Conservation (phyloP, 1,139 yeast species). For the Yamadazyma mexicana region DNA sequence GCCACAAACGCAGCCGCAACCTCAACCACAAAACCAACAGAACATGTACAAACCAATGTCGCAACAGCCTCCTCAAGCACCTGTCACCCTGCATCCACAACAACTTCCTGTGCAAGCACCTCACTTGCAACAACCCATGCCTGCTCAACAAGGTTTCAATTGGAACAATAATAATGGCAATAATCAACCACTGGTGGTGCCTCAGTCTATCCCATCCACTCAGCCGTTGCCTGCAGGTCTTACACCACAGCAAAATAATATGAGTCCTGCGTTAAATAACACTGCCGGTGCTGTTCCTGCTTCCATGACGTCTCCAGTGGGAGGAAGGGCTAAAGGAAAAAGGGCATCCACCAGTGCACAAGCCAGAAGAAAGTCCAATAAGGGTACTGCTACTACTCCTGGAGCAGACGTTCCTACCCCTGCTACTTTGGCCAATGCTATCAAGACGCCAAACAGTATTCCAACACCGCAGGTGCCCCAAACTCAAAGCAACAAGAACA, state of each 20-base stretch:
- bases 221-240: constrained; percentile 11
- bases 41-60: constrained; percentile 9
- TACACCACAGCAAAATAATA: constrained; percentile 11
- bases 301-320: constrained; percentile 12
- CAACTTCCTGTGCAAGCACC: neutral
- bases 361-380: constrained; percentile 27
- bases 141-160: constrained; percentile 1
- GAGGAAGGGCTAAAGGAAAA: constrained; percentile 15
- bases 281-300: neutral
- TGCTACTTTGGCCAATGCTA: constrained; percentile 38
- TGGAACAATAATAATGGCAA: constrained; percentile 4
- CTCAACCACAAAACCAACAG: constrained; percentile 12
- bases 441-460: constrained; percentile 47
- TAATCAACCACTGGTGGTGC: constrained; percentile 1
- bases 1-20: constrained; percentile 13
- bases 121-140: neutral
- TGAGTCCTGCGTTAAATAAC: constrained; percentile 15
- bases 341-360: constrained; percentile 20
- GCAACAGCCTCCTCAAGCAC: constrained; percentile 8
- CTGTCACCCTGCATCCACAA: constrained; percentile 5
- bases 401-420: constrained; percentile 39
- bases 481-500: constrained; percentile 39
- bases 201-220: constrained; percentile 5
- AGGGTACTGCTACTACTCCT: constrained; percentile 36
- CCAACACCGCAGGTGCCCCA: constrained; percentile 44